Percentiles rank a stretch among this genome's conserved stretches.
phyloP scores from a whole-genome alignment of 805 yeast genomes.

The Brettanomyces sp. region DNA sequence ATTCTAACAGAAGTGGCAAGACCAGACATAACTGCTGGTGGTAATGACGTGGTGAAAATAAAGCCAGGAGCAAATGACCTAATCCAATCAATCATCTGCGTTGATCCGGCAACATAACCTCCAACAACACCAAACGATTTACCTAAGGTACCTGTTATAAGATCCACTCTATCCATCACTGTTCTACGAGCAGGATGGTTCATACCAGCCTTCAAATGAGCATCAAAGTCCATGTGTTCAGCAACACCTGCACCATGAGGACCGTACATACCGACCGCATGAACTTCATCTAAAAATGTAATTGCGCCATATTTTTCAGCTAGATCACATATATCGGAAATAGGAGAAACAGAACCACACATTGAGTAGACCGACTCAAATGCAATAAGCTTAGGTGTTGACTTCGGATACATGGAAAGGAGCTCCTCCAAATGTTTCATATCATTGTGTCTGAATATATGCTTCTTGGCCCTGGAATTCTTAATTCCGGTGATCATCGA shows the following conservation, averaged over 20 bases:
- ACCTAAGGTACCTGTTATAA: constrained; percentile 96
- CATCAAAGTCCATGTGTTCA: constrained; percentile 86
- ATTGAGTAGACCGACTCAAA: constrained; percentile 96
- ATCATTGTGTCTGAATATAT: constrained; percentile 87
- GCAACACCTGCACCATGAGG: constrained; percentile 99
- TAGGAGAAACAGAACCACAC: constrained; percentile 97
- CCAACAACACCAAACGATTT: constrained; percentile 97
- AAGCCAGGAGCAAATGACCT: constrained; percentile 96
- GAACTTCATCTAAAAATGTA: constrained; percentile 96
- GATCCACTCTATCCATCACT: constrained; percentile 83
- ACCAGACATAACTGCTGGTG: constrained; percentile 98
- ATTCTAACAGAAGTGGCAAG: constrained; percentile 79
- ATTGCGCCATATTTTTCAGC: constrained; percentile 97
- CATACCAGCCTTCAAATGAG: constrained; percentile 62
- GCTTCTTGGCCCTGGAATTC: constrained; percentile 82
- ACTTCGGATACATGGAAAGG: constrained; percentile 71
- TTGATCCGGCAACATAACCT: constrained; percentile 90
- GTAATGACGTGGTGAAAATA: constrained; percentile 91
- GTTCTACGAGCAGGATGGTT: constrained; percentile 44
- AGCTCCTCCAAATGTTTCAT: constrained; percentile 71
- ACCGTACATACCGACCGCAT: constrained; percentile 98
- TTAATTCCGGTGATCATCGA: constrained; percentile 95
- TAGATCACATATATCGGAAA: constrained; percentile 82
- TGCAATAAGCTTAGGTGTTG: constrained; percentile 91
- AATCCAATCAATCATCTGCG: constrained; percentile 82